phyloP scores from a whole-genome alignment of 306 rosid genomes.

The Casuarina glauca region DNA sequence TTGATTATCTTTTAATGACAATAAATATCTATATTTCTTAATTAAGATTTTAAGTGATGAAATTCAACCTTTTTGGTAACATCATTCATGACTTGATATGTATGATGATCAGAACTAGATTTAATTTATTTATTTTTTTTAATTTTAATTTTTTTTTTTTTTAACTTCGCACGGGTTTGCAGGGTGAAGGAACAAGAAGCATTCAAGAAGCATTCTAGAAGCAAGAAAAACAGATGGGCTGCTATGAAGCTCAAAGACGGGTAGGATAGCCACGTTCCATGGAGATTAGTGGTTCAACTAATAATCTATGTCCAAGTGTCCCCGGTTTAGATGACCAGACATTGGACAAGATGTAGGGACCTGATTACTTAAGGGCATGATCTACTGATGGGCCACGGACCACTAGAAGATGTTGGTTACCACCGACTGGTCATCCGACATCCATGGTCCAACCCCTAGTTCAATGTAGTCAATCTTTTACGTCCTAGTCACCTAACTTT shows the following conservation, averaged over 20 bases:
- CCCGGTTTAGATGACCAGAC: background rate
- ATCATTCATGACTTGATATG: background rate
- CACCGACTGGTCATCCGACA: background rate
- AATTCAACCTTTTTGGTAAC: too few relatives aligned
- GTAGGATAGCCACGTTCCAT: background rate
- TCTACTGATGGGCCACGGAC: background rate
- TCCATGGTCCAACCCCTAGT: background rate
- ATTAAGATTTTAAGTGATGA: too few relatives aligned
- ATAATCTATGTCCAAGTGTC: background rate
- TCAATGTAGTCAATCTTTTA: too few relatives aligned
- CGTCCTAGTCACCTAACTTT: too few relatives aligned
- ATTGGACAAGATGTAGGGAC: background rate
- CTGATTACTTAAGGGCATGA: background rate
- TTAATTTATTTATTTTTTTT: background rate
- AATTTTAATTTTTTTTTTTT: background rate
- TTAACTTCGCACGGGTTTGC: background rate
- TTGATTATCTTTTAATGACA: too few relatives aligned
- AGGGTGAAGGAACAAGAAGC: background rate
- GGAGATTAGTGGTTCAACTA: background rate
- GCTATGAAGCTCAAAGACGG: background rate
- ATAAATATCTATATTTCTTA: too few relatives aligned
- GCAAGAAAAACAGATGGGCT: background rate
- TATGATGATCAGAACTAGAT: background rate
- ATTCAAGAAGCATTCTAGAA: background rate
- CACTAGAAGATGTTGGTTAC: slow-evolving; percentile 7